phyloP scores from a whole-genome alignment of 192 early-diverging fungal species.

The Coemansia sp. region DNA sequence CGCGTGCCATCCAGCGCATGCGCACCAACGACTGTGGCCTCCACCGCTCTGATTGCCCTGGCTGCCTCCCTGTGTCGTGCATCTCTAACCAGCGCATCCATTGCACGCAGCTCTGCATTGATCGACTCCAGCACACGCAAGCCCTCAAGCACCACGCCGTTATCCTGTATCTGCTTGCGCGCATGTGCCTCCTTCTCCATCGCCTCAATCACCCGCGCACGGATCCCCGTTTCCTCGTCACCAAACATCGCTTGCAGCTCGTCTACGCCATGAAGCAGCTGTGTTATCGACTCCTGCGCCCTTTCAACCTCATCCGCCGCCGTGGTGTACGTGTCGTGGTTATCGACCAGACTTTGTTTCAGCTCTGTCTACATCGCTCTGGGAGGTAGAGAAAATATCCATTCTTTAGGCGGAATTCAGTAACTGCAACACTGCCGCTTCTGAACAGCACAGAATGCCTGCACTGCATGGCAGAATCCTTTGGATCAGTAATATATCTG shows the following conservation, averaged over 20 bases:
- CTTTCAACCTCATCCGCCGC: conserved; percentile 7
- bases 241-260: conserved; percentile 31
- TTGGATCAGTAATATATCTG: too few species aligned
- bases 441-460: too few species aligned
- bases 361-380: conserved; percentile 12
- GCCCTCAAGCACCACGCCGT: conserved; percentile 12
- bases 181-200: conserved; percentile 2
- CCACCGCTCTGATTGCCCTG: conserved; percentile 5
- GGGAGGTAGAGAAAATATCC: background rate
- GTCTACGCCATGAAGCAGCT: conserved; percentile 29
- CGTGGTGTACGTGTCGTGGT: conserved; percentile 6
- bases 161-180: conserved; percentile 5
- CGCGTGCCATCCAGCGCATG: conserved; percentile 16
- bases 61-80: conserved; percentile 14
- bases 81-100: conserved; percentile 15
- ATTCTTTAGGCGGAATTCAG: too few species aligned
- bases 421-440: too few species aligned
- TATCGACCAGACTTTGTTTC: conserved; percentile 2
- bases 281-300: conserved; percentile 12
- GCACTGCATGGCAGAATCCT: too few species aligned
- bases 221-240: conserved; percentile 27
- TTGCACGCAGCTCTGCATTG: background rate
- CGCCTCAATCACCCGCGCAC: conserved; percentile 22
- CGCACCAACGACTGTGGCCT: background rate
- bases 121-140: conserved; percentile 17